These are phyloP conservation scores for Candida nanaspora DNA, from an alignment of 805 yeast species.

Conservation along the genomic window DNA sequence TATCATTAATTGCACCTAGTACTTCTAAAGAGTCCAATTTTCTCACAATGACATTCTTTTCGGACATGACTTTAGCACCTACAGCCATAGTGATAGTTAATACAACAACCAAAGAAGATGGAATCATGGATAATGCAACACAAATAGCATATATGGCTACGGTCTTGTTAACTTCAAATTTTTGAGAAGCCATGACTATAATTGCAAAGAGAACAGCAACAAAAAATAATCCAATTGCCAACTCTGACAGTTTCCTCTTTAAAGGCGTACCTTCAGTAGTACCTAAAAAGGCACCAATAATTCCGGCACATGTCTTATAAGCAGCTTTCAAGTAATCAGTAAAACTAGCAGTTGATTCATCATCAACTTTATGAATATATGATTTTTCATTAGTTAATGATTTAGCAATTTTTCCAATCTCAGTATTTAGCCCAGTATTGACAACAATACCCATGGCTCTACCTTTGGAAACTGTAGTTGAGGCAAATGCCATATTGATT, in stretches of 20 bases:
- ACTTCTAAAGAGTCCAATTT: constrained; percentile 75
- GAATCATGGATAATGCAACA: constrained; percentile 76
- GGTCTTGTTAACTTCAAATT: constrained; percentile 63
- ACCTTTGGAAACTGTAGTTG: constrained; percentile 67
- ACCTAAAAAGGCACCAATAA: constrained; percentile 66
- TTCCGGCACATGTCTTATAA: constrained; percentile 41
- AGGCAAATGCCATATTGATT: constrained; percentile 61
- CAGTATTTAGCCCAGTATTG: constrained; percentile 63
- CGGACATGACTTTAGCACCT: constrained; percentile 69
- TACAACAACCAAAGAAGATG: constrained; percentile 73
- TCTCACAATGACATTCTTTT: constrained; percentile 64
- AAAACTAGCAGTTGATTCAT: constrained; percentile 31
- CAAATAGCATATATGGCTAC: constrained; percentile 88
- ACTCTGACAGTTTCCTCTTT: constrained; percentile 65
- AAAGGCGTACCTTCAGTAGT: constrained; percentile 76
- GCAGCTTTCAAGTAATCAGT: constrained; percentile 41
- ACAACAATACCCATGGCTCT: constrained; percentile 65
- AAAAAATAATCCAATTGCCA: constrained; percentile 65
- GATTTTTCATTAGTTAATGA: constrained; percentile 36
- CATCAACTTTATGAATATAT: constrained; percentile 32
- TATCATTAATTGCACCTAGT: constrained; percentile 70
- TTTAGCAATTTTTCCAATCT: constrained; percentile 67
- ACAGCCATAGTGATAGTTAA: constrained; percentile 83
- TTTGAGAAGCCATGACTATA: constrained; percentile 80
- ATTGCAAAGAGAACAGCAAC: constrained; percentile 83